Conservation (phyloP, 169 alveolate genomes). For the Cryptosporidium baileyi region DNA sequence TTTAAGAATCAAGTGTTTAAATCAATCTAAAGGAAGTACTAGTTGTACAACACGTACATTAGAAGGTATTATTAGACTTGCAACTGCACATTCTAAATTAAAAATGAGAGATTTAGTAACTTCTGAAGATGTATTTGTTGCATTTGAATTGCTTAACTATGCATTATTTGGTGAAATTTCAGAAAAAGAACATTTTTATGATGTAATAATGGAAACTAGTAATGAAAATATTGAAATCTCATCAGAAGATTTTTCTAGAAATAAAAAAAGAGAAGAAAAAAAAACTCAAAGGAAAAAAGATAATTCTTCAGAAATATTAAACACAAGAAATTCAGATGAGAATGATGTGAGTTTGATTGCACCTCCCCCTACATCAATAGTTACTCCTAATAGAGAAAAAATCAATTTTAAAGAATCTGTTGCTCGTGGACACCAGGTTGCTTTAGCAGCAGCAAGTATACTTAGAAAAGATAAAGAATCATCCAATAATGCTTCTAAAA, state of each 20-base stretch:
- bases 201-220: background rate
- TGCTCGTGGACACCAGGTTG: slow-evolving; percentile 66
- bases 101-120: slow-evolving; percentile 82
- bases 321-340: slow-evolving; percentile 34
- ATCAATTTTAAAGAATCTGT: slow-evolving; percentile 16
- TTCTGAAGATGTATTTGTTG: slow-evolving; percentile 79
- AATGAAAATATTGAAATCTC: background rate
- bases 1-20: slow-evolving; percentile 72
- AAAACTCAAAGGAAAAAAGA: slow-evolving; percentile 8
- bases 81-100: slow-evolving; percentile 87
- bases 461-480: slow-evolving; percentile 4
- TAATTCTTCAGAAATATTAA: background rate
- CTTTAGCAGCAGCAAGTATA: slow-evolving; percentile 51
- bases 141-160: slow-evolving; percentile 80
- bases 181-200: background rate
- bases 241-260: slow-evolving; percentile 14
- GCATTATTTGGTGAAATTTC: slow-evolving; percentile 80
- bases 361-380: slow-evolving; percentile 53
- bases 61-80: slow-evolving; percentile 88
- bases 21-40: slow-evolving; percentile 21
- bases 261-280: slow-evolving; percentile 39
- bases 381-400: slow-evolving; percentile 35
- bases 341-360: slow-evolving; percentile 15
- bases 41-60: slow-evolving; percentile 78
- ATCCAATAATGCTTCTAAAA: too few relatives aligned